Conservation (phyloP, 805 yeast genomes). For the Candida multigemmis region DNA sequence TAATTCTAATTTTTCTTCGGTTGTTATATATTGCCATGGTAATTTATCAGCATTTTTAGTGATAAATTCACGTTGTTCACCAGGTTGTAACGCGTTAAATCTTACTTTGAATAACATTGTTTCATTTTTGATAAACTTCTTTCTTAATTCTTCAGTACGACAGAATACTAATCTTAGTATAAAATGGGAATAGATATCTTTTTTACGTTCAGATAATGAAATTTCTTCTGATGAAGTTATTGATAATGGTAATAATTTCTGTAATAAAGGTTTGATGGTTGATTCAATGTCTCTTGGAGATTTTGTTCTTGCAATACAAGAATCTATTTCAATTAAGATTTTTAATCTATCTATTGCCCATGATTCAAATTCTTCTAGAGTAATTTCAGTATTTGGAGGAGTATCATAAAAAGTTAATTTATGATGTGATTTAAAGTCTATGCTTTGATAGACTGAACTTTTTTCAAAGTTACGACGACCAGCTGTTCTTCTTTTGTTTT, state of each 20-base stretch:
- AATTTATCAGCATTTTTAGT: constrained; percentile 42
- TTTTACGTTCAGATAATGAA: constrained; percentile 54
- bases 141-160: constrained; percentile 73
- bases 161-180: constrained; percentile 86
- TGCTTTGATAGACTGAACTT: constrained; percentile 14
- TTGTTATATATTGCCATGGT: constrained; percentile 61
- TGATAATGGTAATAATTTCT: constrained; percentile 56
- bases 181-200: constrained; percentile 89
- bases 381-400: constrained; percentile 81
- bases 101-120: constrained; percentile 65
- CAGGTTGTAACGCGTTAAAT: constrained; percentile 49
- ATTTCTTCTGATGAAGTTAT: constrained; percentile 24
- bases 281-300: constrained; percentile 55
- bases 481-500: constrained; percentile 63
- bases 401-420: constrained; percentile 65
- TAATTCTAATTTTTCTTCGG: constrained; percentile 49
- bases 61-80: constrained; percentile 69
- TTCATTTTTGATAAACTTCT: constrained; percentile 73
- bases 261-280: constrained; percentile 56
- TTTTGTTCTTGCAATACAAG: constrained; percentile 58
- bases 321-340: constrained; percentile 77
- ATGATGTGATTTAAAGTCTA: constrained; percentile 36
- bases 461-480: constrained; percentile 61
- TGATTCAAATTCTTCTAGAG: constrained; percentile 83
- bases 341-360: constrained; percentile 94